Evolutionary conservation across 352 stramenopile species (phyloP).

Genomic region (Sclerospora graminicola): DNA sequence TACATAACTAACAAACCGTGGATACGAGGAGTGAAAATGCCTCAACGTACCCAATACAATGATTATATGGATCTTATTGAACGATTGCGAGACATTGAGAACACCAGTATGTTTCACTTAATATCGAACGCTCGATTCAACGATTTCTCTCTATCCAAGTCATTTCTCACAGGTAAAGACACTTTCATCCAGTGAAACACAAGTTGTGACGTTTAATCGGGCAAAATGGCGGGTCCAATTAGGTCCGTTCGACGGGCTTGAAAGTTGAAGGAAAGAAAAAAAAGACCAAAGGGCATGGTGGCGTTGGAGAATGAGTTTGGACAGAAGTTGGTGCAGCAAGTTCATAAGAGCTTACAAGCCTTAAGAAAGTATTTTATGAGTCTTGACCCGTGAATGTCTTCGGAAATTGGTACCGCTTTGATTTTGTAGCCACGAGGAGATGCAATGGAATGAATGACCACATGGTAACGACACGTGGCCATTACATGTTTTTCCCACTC

Average conservation of each 20-base stretch:
- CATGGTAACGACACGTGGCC: too few relatives aligned
- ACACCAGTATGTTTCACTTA: constrained; percentile 88
- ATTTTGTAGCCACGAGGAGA: too few relatives aligned
- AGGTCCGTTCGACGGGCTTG: too few relatives aligned
- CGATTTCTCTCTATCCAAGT: constrained; percentile 76
- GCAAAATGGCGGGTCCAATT: constrained; percentile 41
- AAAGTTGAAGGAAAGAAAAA: too few relatives aligned
- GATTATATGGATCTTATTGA: constrained; percentile 74
- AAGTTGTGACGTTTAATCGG: constrained; percentile 78
- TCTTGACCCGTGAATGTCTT: constrained; percentile 87
- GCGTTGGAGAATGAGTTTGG: constrained; percentile 83
- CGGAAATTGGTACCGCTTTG: too few relatives aligned
- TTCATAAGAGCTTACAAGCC: constrained; percentile 59
- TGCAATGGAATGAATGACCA: too few relatives aligned
- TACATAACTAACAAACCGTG: constrained; percentile 55
- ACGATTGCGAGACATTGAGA: constrained; percentile 55
- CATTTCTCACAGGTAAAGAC: constrained; percentile 81
- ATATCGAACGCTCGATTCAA: constrained; percentile 92
- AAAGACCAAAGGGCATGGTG: constrained; percentile 69
- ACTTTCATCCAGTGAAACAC: constrained; percentile 58
- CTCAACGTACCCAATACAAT: constrained; percentile 46
- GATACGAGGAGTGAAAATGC: constrained; percentile 63
- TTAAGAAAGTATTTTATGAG: constrained; percentile 87
- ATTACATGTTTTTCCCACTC: too few relatives aligned
- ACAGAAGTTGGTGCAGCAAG: constrained; percentile 50